Evolutionary conservation across 2,329 filamentous ascomycete species (phyloP).

Genomic region (Nemania sp.): DNA sequence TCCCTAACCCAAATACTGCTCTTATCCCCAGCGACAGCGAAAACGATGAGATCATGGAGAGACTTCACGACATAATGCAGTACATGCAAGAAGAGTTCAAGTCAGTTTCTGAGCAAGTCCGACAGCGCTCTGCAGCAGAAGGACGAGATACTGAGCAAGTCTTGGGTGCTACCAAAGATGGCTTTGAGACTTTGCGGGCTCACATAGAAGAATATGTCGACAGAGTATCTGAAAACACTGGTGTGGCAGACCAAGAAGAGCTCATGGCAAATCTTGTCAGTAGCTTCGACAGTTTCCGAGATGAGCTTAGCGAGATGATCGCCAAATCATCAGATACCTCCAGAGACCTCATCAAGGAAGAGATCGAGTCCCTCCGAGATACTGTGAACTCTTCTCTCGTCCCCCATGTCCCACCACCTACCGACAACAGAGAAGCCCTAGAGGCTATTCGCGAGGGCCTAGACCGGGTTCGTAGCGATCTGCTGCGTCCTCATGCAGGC

Average conservation of each 20-base stretch:
- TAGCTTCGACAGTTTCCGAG: constrained; percentile 67
- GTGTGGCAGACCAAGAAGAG: constrained; percentile 71
- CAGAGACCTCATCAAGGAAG: constrained; percentile 74
- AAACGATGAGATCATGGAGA: constrained; percentile 55
- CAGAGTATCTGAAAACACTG: constrained; percentile 59
- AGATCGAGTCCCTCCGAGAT: constrained; percentile 81
- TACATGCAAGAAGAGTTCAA: constrained; percentile 63
- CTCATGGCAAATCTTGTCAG: constrained; percentile 70
- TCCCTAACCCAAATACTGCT: constrained; percentile 40
- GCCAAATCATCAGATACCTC: constrained; percentile 52
- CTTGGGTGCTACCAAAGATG: constrained; percentile 84
- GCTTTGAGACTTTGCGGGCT: constrained; percentile 70
- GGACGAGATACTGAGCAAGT: constrained; percentile 86
- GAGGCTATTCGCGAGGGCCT: constrained; percentile 72
- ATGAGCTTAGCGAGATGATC: constrained; percentile 68
- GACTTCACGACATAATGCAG: constrained; percentile 68
- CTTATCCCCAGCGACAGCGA: constrained; percentile 47
- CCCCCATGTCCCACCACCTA: constrained; percentile 51
- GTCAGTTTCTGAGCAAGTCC: constrained; percentile 64
- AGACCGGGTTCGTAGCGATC: constrained; percentile 73
- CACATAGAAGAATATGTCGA: constrained; percentile 85
- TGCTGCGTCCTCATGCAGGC: constrained; percentile 68
- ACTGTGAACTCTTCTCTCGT: constrained; percentile 72
- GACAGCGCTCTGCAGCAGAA: constrained; percentile 77
- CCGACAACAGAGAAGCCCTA: constrained; percentile 67